phyloP scores from a whole-genome alignment of 192 early-diverging fungal genomes.

The Coemansia guatemalensis region DNA sequence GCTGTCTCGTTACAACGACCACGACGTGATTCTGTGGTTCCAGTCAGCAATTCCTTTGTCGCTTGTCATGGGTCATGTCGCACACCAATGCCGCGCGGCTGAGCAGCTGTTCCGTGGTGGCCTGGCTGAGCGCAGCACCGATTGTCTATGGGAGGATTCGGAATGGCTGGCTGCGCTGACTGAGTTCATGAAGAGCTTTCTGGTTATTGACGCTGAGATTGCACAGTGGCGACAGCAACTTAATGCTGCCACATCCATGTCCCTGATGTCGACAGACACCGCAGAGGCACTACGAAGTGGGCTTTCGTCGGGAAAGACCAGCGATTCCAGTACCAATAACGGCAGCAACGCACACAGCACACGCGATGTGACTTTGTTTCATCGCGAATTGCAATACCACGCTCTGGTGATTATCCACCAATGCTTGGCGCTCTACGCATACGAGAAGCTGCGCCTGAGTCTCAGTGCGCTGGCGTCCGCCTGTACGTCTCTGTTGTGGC shows the following conservation, averaged over 20 bases:
- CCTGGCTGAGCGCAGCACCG: constrained; percentile 38
- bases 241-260: constrained; percentile 43
- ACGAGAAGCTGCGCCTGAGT: constrained; percentile 50
- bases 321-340: background rate
- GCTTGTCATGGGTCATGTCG: constrained; percentile 51
- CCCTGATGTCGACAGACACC: constrained; percentile 19
- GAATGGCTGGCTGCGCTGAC: constrained; percentile 46
- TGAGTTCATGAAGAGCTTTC: constrained; percentile 48
- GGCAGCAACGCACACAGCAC: constrained; percentile 35
- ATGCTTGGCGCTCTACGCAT: constrained; percentile 48
- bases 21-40: constrained; percentile 55
- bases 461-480: constrained; percentile 41
- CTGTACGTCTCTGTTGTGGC: constrained; percentile 52
- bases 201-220: constrained; percentile 54
- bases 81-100: constrained; percentile 46
- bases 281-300: constrained; percentile 8
- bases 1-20: constrained; percentile 52
- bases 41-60: constrained; percentile 54
- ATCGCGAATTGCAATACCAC: constrained; percentile 54
- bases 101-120: constrained; percentile 52
- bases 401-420: constrained; percentile 53
- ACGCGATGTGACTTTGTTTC: constrained; percentile 50
- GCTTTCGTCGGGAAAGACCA: background rate
- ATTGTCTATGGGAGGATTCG: constrained; percentile 40
- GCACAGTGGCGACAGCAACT: constrained; percentile 54